Evolutionary conservation across 1,284 basidiomycete genomes (phyloP).

Genomic region (Neonothopanus nambi): DNA sequence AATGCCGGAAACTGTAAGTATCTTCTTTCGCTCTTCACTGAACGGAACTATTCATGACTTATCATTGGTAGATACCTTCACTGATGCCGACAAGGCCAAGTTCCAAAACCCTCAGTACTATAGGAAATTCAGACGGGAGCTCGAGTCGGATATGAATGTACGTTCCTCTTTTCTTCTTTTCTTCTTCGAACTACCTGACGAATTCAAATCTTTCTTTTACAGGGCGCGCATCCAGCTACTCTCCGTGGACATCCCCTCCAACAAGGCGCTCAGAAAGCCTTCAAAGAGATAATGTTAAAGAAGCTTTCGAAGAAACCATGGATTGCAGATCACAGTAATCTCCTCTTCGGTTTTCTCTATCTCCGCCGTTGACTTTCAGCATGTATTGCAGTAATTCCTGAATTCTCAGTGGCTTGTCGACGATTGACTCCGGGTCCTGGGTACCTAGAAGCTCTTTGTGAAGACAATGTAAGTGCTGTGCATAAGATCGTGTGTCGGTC

Average conservation of each 20-base stretch:
- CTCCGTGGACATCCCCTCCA: conserved; percentile 46
- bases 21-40: background rate
- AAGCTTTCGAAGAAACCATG: conserved; percentile 56
- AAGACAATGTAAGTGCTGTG: conserved; percentile 58
- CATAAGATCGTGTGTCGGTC: too few relatives aligned
- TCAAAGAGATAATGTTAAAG: conserved; percentile 49
- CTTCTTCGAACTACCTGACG: too few relatives aligned
- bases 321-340: conserved; percentile 58
- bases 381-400: conserved; percentile 49
- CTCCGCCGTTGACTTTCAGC: background rate
- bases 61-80: conserved; percentile 44
- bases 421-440: conserved; percentile 66
- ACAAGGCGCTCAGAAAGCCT: conserved; percentile 36
- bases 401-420: conserved; percentile 57
- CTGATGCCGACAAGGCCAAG: conserved; percentile 49
- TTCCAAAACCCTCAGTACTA: conserved; percentile 53
- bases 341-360: conserved; percentile 8
- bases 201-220: background rate
- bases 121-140: conserved; percentile 46
- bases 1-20: conserved; percentile 45
- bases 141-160: conserved; percentile 58
- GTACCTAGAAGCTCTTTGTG: conserved; percentile 62
- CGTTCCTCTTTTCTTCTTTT: too few relatives aligned
- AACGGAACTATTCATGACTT: background rate
- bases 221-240: conserved; percentile 50